Percentiles rank a stretch among this genome's conserved stretches.
phyloP scores from a whole-genome alignment of 2,329 filamentous ascomycete genomes.

The Aspergillus transmontanensis region DNA sequence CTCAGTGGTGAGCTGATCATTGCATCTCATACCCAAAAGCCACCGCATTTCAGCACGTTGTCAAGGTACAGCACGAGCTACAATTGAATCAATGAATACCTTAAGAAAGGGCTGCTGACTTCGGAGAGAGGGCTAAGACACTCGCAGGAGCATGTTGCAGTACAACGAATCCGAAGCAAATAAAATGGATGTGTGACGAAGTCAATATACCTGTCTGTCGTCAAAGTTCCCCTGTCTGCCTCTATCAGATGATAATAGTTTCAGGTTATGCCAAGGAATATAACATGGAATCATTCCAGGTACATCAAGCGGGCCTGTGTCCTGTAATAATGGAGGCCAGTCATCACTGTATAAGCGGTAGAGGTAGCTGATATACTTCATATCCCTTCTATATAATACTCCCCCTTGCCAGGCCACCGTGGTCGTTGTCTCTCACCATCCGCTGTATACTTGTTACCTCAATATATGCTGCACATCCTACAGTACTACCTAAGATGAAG shows the following conservation, averaged over 20 bases:
- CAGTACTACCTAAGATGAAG: neutral
- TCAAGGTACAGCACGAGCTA: too few relatives aligned
- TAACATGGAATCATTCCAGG: neutral
- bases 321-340: neutral
- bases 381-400: neutral
- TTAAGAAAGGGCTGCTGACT: neutral
- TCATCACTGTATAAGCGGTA: neutral
- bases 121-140: too few relatives aligned
- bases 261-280: neutral
- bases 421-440: neutral
- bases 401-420: neutral
- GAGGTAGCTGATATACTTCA: neutral
- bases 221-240: neutral
- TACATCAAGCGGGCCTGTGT: neutral
- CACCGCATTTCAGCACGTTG: neutral
- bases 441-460: neutral
- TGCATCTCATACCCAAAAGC: neutral
- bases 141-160: too few relatives aligned
- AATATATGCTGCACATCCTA: neutral
- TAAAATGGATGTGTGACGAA: neutral
- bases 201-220: neutral
- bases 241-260: neutral
- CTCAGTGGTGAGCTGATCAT: neutral
- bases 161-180: too few relatives aligned
- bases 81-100: neutral